Percentiles rank a stretch among this genome's conserved stretches.
Evolutionary conservation across 202 grass and related monocot species (phyloP).

Genomic region (Schoenoplectus triqueter): DNA sequence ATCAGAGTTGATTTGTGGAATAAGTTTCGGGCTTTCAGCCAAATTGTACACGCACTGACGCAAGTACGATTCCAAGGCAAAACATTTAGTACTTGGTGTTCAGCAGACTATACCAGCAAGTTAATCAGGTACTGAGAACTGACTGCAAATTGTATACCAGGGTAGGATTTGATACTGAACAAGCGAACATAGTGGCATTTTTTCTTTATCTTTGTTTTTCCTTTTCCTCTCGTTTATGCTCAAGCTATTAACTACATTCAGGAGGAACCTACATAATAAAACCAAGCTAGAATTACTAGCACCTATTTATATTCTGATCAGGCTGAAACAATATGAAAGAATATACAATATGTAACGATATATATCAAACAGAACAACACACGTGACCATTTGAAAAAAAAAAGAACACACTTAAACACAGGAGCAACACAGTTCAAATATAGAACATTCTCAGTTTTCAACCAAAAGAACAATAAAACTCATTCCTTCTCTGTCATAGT

Average conservation of each 20-base stretch:
- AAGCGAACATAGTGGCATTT: neutral
- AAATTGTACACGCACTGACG: neutral
- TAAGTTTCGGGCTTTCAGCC: neutral
- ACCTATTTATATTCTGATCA: constrained; percentile 1
- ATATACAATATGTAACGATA: neutral
- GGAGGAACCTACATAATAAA: neutral
- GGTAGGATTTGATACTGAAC: neutral
- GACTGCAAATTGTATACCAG: neutral
- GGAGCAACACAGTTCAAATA: neutral
- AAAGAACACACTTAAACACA: neutral
- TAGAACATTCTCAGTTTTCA: neutral
- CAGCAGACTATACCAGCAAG: neutral
- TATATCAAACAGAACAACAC: neutral
- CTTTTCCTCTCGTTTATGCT: neutral
- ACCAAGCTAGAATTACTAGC: neutral
- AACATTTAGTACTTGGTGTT: neutral
- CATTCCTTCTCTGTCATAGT: neutral
- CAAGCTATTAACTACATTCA: neutral
- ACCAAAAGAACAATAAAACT: constrained; percentile 8
- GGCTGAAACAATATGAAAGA: neutral
- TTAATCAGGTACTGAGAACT: neutral
- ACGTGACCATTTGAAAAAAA: too few relatives aligned
- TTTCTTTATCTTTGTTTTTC: neutral
- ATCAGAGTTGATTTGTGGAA: neutral
- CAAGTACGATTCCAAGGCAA: neutral